A percentile compares a stretch with the other conserved stretches of the same genome.
Conservation (phyloP, 2,329 filamentous ascomycete species). For the Chrysoporthe deuterocubensis region DNA sequence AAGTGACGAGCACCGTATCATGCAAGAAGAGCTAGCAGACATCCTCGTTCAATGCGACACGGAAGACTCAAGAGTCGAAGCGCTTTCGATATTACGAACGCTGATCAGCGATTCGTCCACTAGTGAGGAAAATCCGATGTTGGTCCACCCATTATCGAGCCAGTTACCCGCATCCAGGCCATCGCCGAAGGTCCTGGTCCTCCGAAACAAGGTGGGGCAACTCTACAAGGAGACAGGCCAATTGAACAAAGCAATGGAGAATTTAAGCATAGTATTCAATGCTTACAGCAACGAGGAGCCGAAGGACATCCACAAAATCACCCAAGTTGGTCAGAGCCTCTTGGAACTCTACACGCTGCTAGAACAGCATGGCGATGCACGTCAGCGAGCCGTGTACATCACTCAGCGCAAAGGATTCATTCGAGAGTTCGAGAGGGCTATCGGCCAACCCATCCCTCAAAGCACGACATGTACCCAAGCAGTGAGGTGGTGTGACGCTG, state of each 20-base stretch:
- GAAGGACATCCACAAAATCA: neutral
- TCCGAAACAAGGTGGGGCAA: slow-evolving; percentile 19
- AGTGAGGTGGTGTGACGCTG: slow-evolving; percentile 11
- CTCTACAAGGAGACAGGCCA: slow-evolving; percentile 19
- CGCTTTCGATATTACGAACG: neutral
- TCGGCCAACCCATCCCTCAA: slow-evolving; percentile 6
- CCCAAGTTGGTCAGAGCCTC: slow-evolving; percentile 6
- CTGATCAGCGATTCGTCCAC: neutral
- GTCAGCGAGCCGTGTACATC: slow-evolving; percentile 6
- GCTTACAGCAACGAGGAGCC: neutral
- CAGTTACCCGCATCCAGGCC: neutral
- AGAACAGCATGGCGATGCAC: neutral
- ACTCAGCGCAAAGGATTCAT: slow-evolving; percentile 14
- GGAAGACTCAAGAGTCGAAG: neutral
- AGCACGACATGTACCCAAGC: slow-evolving; percentile 8
- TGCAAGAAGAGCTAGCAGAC: slow-evolving; percentile 18
- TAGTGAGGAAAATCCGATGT: neutral
- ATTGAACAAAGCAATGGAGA: slow-evolving; percentile 5
- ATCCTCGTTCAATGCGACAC: slow-evolving; percentile 9
- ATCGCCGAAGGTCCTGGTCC: neutral
- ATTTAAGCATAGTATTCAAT: slow-evolving; percentile 13
- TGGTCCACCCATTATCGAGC: neutral
- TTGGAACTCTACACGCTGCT: slow-evolving; percentile 9
- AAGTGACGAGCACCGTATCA: neutral
- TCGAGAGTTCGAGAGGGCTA: slow-evolving; percentile 8